A percentile compares a stretch with the other conserved stretches of the same genome.
phyloP scores from a whole-genome alignment of 2,329 filamentous ascomycete genomes.

The Stagonosporopsis cucurbitacearum region DNA sequence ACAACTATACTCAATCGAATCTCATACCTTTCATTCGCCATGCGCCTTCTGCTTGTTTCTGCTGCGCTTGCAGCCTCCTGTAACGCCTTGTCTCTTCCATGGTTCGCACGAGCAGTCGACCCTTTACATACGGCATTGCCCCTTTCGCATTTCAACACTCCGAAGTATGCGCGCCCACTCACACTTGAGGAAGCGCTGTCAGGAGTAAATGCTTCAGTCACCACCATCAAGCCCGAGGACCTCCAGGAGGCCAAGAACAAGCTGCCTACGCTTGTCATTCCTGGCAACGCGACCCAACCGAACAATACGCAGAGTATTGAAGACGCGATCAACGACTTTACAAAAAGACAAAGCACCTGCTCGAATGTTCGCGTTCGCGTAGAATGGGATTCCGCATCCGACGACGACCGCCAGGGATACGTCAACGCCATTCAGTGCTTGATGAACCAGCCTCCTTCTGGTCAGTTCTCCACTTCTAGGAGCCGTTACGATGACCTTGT shows the following conservation, averaged over 20 bases:
- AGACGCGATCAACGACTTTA: not conserved
- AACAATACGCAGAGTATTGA: not conserved
- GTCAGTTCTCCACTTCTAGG: constrained; percentile 30
- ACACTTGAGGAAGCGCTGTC: constrained; percentile 9
- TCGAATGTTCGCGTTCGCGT: constrained; percentile 33
- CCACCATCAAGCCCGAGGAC: constrained; percentile 12
- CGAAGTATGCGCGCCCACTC: constrained; percentile 11
- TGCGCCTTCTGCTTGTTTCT: constrained; percentile 3
- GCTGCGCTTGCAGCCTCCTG: constrained; percentile 7
- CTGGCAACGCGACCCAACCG: not conserved
- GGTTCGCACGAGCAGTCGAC: constrained; percentile 1
- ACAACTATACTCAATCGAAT: not conserved
- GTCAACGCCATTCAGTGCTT: constrained; percentile 40
- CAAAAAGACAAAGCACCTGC: constrained; percentile 24
- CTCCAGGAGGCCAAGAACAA: constrained; percentile 14
- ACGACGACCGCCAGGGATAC: constrained; percentile 32
- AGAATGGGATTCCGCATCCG: constrained; percentile 39
- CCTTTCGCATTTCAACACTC: constrained; percentile 7
- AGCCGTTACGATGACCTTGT: constrained; percentile 45
- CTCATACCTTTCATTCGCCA: not conserved
- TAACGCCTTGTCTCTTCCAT: constrained; percentile 9
- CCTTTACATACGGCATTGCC: not conserved
- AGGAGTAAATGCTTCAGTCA: constrained; percentile 13
- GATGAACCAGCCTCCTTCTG: constrained; percentile 29
- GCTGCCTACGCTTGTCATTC: constrained; percentile 9